Evolutionary conservation across 2,329 filamentous ascomycete genomes (phyloP), one percentile per base, ranked within the genome.

Genomic region (Immersiporthe knoxdaviesiana): DNA sequence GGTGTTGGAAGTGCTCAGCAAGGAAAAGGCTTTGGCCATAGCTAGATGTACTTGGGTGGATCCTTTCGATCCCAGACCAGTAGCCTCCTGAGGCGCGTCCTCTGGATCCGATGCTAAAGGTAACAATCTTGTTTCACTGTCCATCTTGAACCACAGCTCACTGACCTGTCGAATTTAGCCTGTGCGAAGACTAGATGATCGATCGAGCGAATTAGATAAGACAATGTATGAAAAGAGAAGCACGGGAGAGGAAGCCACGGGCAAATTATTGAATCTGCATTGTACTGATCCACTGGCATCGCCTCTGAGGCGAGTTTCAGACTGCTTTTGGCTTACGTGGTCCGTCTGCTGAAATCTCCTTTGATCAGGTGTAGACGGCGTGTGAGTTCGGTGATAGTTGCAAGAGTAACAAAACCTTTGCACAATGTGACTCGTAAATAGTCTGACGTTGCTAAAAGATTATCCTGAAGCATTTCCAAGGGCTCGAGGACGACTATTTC

Each of bases 1-100:
- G 21, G 59, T 65, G 3, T 2, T 68, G 4, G 60, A 70, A 37
- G 50, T 70, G 35, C 61, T 70, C n/a, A 32, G n/a, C 8, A 24
- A 30, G 39, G n/a, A 10, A 5, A 63, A 14, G 35, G 35, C 35
- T 35, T 35, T 35, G 10, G 39, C 37, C 6, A 24, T 16, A 1
- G 52, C 60, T 18, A 39, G 32, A 2, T 14, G 16, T 3, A 58
- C 35, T 1, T 70, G 68, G 68, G 37, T 47, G 16, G 65, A 70
- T 6, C 68, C 68, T 1, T 70, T 21, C 18, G 44, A 18, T 21
- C 44, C 18, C 16, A 47, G 2, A 7, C 21, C 16, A 6, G 44
- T 21, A 47, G 44, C 14, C 18, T 21, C 16, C 21, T 32, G 37
- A 7, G 27, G 39, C 16, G n/a, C 12, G 32, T 41, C 18, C 6